Conservation (phyloP, 2,329 filamentous ascomycete species). For the Alternaria gaisen region DNA sequence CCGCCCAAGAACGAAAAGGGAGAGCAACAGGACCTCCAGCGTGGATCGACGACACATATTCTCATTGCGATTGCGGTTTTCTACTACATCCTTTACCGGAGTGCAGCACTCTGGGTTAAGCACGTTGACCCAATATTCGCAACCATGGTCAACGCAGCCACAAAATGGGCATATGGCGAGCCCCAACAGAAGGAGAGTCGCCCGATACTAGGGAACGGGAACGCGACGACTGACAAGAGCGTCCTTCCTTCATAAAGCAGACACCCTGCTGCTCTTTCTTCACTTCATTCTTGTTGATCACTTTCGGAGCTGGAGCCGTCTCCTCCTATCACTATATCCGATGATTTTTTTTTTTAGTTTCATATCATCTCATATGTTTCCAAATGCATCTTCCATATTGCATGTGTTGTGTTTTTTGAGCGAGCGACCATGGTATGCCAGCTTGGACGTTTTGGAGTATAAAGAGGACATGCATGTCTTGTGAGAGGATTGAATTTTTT, state of each 20-base stretch:
- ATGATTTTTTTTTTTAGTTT: not conserved
- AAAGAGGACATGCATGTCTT: not conserved
- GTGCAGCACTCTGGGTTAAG: slow-evolving; percentile 45
- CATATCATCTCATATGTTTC: not conserved
- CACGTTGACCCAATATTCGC: slow-evolving; percentile 49
- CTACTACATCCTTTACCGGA: slow-evolving; percentile 48
- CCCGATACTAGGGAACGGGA: slow-evolving; percentile 35
- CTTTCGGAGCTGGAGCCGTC: not conserved
- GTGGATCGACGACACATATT: slow-evolving; percentile 43
- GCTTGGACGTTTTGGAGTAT: not conserved
- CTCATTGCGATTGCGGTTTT: slow-evolving; percentile 47
- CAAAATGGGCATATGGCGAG: slow-evolving; percentile 46
- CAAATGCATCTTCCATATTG: not conserved
- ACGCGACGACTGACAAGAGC: slow-evolving; percentile 26
- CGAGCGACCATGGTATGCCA: not conserved
- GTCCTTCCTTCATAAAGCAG: slow-evolving; percentile 34
- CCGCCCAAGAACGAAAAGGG: slow-evolving; percentile 48
- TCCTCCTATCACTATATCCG: not conserved
- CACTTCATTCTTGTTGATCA: not conserved
- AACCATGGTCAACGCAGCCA: slow-evolving; percentile 41
- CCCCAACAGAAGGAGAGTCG: slow-evolving; percentile 25
- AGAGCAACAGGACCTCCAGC: slow-evolving; percentile 46
- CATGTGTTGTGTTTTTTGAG: slow-evolving; percentile 1
- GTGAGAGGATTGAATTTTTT: not conserved
- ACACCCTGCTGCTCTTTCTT: not conserved